Conservation (phyloP, 2,329 filamentous ascomycete genomes). For the Ceratocystis eucalypticola region DNA sequence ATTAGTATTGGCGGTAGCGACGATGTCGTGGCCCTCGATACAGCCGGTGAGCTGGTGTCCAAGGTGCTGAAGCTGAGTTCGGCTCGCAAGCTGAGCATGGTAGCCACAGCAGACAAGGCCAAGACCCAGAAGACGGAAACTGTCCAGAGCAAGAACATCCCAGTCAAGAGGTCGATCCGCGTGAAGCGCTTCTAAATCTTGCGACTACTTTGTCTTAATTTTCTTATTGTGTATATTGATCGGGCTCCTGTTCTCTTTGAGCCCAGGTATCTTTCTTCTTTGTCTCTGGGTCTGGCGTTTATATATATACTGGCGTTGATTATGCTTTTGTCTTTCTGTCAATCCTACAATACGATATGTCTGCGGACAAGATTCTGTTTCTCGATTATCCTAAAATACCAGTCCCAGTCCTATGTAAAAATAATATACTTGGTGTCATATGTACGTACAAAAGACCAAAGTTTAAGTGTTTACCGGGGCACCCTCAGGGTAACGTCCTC, state of each 20-base stretch:
- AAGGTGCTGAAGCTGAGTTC: slow-evolving; percentile 64
- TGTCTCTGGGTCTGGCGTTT: slow-evolving; percentile 8
- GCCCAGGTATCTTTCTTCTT: not conserved
- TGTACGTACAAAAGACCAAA: not conserved
- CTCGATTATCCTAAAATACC: not conserved
- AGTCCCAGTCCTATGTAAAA: not conserved
- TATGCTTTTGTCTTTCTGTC: not conserved
- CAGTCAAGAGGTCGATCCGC: not conserved
- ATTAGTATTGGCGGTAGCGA: slow-evolving; percentile 84
- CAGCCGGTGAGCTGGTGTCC: slow-evolving; percentile 49
- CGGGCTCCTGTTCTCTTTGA: not conserved
- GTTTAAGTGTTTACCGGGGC: slow-evolving; percentile 29
- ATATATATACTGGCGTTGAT: slow-evolving; percentile 4
- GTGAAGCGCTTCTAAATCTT: slow-evolving; percentile 6
- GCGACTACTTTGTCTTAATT: not conserved
- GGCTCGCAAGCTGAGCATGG: slow-evolving; percentile 19
- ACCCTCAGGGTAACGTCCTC: slow-evolving; percentile 35
- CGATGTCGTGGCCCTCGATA: slow-evolving; percentile 62
- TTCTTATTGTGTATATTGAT: slow-evolving; percentile 9
- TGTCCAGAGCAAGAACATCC: slow-evolving; percentile 13
- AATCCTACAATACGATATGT: not conserved
- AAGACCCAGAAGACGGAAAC: not conserved
- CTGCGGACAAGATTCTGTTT: not conserved
- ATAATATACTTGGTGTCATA: not conserved
- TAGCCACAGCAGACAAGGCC: slow-evolving; percentile 8